Percentiles rank a stretch among this genome's conserved stretches.
phyloP scores from a whole-genome alignment of 768 basidiomycete genomes.

The Amanita phalloides region DNA sequence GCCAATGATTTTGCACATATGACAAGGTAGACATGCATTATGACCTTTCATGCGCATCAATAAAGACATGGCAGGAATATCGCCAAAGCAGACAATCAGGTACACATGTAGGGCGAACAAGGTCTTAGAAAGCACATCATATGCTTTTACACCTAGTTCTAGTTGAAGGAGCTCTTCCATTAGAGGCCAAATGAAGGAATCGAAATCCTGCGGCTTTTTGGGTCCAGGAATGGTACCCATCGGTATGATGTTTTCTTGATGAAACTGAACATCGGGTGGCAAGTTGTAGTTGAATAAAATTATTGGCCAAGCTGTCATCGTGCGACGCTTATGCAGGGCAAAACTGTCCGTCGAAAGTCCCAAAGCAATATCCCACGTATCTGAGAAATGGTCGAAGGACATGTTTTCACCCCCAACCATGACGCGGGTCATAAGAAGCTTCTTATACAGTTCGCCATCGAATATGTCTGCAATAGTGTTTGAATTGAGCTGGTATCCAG shows the following conservation, averaged over 20 bases:
- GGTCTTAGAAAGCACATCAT: conserved; percentile 10
- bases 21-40: conserved; percentile 23
- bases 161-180: conserved; percentile 25
- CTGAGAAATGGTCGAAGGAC: not conserved
- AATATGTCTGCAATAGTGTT: conserved; percentile 19
- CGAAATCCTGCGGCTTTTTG: conserved; percentile 26
- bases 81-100: conserved; percentile 17
- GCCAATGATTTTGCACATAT: conserved; percentile 20
- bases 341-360: not conserved
- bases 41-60: conserved; percentile 25
- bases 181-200: conserved; percentile 32
- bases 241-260: conserved; percentile 22
- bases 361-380: not conserved
- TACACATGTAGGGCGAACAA: conserved; percentile 18
- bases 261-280: conserved; percentile 28
- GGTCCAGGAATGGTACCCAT: conserved; percentile 37
- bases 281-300: conserved; percentile 19
- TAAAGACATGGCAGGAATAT: conserved; percentile 21
- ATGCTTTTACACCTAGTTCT: conserved; percentile 23
- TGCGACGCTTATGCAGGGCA: not conserved
- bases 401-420: not conserved
- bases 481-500: too few relatives aligned
- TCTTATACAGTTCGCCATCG: conserved; percentile 14
- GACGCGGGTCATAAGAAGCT: conserved; percentile 10
- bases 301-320: conserved; percentile 23